These are phyloP conservation scores for Oehlia diaphana DNA, from an alignment of 192 early-diverging fungal genomes.

Conservation along the genomic window DNA sequence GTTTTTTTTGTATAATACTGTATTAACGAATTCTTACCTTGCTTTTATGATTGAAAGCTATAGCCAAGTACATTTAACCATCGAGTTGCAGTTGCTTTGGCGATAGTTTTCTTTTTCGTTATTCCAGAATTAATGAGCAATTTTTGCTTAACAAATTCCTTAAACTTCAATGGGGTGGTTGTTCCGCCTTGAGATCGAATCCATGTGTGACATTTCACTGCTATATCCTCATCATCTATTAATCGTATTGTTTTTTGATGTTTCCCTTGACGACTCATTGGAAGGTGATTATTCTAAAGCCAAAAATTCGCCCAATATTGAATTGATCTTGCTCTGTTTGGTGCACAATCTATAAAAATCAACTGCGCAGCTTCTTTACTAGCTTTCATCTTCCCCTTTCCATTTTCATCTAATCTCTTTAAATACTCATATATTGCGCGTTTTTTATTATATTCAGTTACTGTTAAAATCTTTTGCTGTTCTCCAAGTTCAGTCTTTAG, in stretches of 20 bases:
- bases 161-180: background rate
- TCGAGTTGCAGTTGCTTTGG: too few relatives aligned
- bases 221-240: conserved; percentile 8
- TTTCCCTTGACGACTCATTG: background rate
- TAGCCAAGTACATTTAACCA: too few relatives aligned
- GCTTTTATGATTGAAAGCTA: too few relatives aligned
- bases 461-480: too few relatives aligned
- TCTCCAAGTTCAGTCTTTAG: too few relatives aligned
- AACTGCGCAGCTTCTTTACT: background rate
- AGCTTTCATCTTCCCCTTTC: background rate
- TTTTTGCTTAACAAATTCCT: background rate
- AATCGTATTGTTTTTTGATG: background rate
- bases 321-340: background rate
- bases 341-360: background rate
- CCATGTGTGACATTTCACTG: background rate
- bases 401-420: background rate
- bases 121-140: too few relatives aligned
- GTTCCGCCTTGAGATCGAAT: background rate
- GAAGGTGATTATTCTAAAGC: background rate
- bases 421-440: background rate
- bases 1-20: too few relatives aligned
- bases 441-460: background rate
- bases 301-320: background rate
- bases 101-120: too few relatives aligned
- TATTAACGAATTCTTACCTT: too few relatives aligned